Evolutionary conservation across 1,139 yeast species (phyloP).

Genomic region (Diutina ranongensis): DNA sequence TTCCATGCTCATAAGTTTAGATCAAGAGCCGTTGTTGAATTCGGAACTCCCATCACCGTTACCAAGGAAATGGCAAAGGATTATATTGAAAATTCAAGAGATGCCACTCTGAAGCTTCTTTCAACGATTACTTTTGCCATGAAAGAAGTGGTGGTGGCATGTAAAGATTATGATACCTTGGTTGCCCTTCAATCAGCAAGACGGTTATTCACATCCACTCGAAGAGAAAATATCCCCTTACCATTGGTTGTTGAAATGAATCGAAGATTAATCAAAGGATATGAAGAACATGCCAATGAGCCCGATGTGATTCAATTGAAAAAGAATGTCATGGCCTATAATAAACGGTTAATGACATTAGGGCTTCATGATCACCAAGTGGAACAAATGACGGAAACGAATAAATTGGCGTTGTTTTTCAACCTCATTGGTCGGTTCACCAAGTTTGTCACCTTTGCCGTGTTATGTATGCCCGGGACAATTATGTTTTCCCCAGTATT

Average conservation of each 20-base stretch:
- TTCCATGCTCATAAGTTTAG: constrained; percentile 36
- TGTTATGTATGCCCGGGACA: constrained; percentile 31
- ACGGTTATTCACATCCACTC: constrained; percentile 40
- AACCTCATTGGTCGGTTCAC: constrained; percentile 20
- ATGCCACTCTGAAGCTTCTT: constrained; percentile 14
- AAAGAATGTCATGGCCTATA: constrained; percentile 24
- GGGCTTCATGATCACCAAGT: constrained; percentile 37
- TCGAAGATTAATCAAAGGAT: constrained; percentile 29
- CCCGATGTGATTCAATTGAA: constrained; percentile 26
- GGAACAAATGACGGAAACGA: constrained; percentile 20
- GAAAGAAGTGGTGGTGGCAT: constrained; percentile 22
- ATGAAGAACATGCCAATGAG: constrained; percentile 23
- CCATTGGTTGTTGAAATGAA: constrained; percentile 38
- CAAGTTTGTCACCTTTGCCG: constrained; percentile 22
- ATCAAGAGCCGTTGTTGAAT: constrained; percentile 36
- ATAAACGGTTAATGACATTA: constrained; percentile 20
- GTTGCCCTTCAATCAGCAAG: constrained; percentile 27
- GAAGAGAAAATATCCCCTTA: constrained; percentile 34
- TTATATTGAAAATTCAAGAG: constrained; percentile 14
- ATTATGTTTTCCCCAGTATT: constrained; percentile 36
- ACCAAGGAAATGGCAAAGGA: constrained; percentile 17
- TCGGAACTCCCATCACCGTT: constrained; percentile 32
- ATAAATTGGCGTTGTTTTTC: constrained; percentile 17
- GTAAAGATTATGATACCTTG: constrained; percentile 23
- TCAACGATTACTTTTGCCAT: constrained; percentile 18